Evolutionary conservation across 352 stramenopile genomes (phyloP).

Genomic region (Phytopythium sindhum): DNA sequence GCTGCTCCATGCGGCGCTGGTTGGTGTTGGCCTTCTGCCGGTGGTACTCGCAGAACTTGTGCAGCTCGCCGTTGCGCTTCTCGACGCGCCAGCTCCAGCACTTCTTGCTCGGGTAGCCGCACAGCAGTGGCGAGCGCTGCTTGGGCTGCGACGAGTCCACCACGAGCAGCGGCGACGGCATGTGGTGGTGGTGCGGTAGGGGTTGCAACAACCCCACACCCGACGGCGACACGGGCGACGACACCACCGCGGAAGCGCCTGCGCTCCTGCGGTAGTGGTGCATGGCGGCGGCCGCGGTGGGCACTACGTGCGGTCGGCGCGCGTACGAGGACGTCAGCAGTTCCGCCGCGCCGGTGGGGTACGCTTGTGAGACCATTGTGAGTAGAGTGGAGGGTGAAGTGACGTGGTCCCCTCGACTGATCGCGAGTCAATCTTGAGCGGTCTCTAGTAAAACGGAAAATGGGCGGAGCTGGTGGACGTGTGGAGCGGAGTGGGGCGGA

Average conservation of each 20-base stretch:
- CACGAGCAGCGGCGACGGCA: neutral
- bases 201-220: neutral
- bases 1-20: conserved; percentile 81
- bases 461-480: neutral
- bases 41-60: conserved; percentile 87
- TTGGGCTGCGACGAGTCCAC: conserved; percentile 15
- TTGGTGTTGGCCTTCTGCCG: conserved; percentile 83
- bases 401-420: neutral
- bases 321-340: conserved; percentile 1
- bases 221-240: neutral
- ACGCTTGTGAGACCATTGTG: neutral
- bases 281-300: conserved; percentile 2
- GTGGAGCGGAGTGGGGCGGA: neutral
- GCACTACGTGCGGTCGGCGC: neutral
- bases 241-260: neutral
- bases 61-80: conserved; percentile 80
- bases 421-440: neutral
- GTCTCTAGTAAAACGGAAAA: neutral
- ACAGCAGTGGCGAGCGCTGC: conserved; percentile 55
- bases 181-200: neutral
- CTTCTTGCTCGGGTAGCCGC: conserved; percentile 81
- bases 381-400: neutral
- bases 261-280: neutral
- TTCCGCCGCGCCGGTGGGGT: neutral
- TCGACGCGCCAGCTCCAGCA: conserved; percentile 76